These are phyloP conservation scores for Leishmania tarentolae DNA, from an alignment of 208 protist genomes.

Conservation along the genomic window DNA sequence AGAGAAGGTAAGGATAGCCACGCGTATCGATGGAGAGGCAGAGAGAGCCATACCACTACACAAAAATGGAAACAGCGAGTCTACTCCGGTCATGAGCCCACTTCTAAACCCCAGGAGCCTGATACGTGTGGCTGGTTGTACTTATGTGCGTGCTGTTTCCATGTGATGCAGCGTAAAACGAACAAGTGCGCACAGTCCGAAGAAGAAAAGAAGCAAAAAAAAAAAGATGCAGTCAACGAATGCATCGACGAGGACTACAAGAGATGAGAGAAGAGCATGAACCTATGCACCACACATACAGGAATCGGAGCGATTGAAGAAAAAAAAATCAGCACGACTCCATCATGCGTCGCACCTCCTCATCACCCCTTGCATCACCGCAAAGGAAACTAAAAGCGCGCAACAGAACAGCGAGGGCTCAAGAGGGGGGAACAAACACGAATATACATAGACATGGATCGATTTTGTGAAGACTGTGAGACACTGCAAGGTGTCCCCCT, in stretches of 20 bases:
- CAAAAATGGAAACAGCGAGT: background rate
- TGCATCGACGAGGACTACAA: background rate
- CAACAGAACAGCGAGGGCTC: background rate
- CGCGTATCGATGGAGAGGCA: background rate
- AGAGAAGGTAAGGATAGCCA: background rate
- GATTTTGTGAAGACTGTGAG: background rate
- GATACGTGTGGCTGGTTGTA: background rate
- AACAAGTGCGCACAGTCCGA: background rate
- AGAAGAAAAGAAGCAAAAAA: background rate
- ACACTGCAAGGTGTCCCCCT: background rate
- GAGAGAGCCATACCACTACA: background rate
- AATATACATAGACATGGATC: background rate
- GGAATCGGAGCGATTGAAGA: too few relatives aligned
- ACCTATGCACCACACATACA: background rate
- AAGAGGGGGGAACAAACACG: too few relatives aligned
- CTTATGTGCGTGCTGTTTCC: background rate
- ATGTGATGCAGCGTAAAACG: background rate
- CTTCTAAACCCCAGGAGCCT: conserved; percentile 23
- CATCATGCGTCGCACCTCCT: background rate
- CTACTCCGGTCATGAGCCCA: conserved; percentile 8
- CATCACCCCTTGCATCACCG: background rate
- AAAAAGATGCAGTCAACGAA: background rate
- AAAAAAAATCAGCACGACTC: too few relatives aligned
- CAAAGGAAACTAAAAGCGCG: background rate
- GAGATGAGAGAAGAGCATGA: background rate